Base-by-base conservation (phyloP, 306 rosid species). In the Fagus crenata region DNA sequence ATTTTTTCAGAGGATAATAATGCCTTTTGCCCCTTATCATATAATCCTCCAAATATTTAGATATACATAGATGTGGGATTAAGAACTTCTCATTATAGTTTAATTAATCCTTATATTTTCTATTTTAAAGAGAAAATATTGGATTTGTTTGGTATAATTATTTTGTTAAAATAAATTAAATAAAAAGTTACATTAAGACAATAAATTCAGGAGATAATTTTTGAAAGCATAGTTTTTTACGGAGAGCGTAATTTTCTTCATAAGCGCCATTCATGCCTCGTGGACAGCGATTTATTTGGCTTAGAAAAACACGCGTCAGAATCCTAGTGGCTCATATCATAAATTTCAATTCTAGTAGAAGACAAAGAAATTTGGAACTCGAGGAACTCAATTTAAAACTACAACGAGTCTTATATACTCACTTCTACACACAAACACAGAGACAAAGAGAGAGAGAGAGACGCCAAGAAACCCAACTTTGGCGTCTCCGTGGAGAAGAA, bases 341-440 rank as follows among this genome's bases (percentile, higher is more conserved):
- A 0, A 74, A 61, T 61, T 32, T 13, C 14, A 32, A 9, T 11
- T 60, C 40, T 2, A 49, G 42, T 64, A 1, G 41, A n/a, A 80
- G 81, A 73, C 74, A 63, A 65, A 72, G 2, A 49, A 73, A 74
- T 70, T 82, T 64, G 74, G 77, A 85, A 61, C 53, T 14, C 53
- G 69, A 74, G 4, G 72, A 53, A 69, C 36, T 37, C 42, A 53
- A 77, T 60, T 79, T 32, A 69, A 69, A 61, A 74, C 13, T 28
- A 2, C 53, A 1, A 37, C 35, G 28, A 22, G 28, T 32, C 81
- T 68, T 14, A 71, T 40, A 75, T 71, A 73, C 55, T 8, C 69
- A 18, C 70, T 5, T 17, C 74, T 74, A 76, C 72, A 39, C 49
- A 69, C 58, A 1, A 33, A 43, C 71, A 49, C 68, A 12, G 71